A percentile compares a stretch with the other conserved stretches of the same genome.
These are phyloP conservation scores for Penicillium fimorum DNA, from an alignment of 495 filamentous ascomycete genomes.

Conservation along the genomic window DNA sequence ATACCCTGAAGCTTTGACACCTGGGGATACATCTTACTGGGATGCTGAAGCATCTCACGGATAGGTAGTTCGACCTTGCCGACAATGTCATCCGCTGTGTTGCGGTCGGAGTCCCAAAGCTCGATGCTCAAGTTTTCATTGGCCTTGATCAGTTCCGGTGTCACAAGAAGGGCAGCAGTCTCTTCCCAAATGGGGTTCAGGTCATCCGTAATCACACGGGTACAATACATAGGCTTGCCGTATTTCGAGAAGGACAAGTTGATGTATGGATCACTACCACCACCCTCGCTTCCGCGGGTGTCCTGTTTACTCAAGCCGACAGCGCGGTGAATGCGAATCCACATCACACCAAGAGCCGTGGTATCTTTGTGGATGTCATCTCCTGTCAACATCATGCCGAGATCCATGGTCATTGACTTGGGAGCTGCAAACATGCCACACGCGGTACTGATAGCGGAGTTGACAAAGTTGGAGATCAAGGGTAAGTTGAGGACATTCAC, in stretches of 20 bases:
- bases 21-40: constrained; percentile 87
- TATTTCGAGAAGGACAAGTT: constrained; percentile 77
- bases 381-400: constrained; percentile 84
- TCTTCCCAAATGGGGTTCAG: constrained; percentile 94
- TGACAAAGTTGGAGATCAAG: constrained; percentile 92
- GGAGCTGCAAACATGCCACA: constrained; percentile 90
- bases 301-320: constrained; percentile 90
- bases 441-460: constrained; percentile 88
- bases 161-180: constrained; percentile 81
- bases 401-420: constrained; percentile 91
- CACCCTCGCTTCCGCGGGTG: constrained; percentile 72
- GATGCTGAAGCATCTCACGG: constrained; percentile 91
- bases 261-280: constrained; percentile 94
- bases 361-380: constrained; percentile 90
- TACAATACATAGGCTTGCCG: constrained; percentile 97
- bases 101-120: constrained; percentile 89
- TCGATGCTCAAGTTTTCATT: constrained; percentile 91
- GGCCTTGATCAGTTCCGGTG: constrained; percentile 84
- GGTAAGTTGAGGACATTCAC: constrained; percentile 92
- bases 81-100: constrained; percentile 87
- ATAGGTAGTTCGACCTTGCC: constrained; percentile 92
- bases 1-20: constrained; percentile 80
- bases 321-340: constrained; percentile 87
- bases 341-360: constrained; percentile 79
- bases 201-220: constrained; percentile 90